Conservation (phyloP, 2,329 filamentous ascomycete species). For the Alternaria brassicicola region DNA sequence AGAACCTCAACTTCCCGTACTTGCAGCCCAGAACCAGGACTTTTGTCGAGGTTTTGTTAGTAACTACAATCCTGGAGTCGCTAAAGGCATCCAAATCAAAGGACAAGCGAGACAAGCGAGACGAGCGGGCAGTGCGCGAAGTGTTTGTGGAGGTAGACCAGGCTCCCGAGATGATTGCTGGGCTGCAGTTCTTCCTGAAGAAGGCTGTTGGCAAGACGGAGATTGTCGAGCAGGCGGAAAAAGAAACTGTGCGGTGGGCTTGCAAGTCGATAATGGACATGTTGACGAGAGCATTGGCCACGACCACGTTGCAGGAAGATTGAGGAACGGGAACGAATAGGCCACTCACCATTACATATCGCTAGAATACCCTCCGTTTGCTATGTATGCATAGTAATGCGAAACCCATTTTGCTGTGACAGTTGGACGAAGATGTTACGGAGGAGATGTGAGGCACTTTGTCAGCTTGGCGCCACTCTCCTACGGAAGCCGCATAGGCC, state of each 20-base stretch:
- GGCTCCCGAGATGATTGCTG: constrained; percentile 71
- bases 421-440: constrained; percentile 7
- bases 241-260: constrained; percentile 56
- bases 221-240: constrained; percentile 56
- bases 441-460: constrained; percentile 14
- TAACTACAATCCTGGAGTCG: constrained; percentile 74
- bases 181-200: constrained; percentile 79
- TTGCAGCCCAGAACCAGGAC: constrained; percentile 75
- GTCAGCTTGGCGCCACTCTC: constrained; percentile 28
- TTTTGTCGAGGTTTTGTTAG: constrained; percentile 81
- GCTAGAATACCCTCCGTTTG: constrained; percentile 6
- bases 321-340: constrained; percentile 10
- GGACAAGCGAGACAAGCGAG: constrained; percentile 53
- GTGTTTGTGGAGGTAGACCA: constrained; percentile 70
- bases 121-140: constrained; percentile 66
- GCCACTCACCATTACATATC: not conserved
- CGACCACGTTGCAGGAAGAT: constrained; percentile 49
- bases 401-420: not conserved
- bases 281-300: constrained; percentile 44
- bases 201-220: constrained; percentile 74
- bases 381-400: constrained; percentile 7
- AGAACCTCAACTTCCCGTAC: constrained; percentile 78
- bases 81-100: constrained; percentile 56
- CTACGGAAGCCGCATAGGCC: constrained; percentile 26
- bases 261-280: constrained; percentile 49